Base-by-base conservation (phyloP, 345 rosid genomes). In the Boechera divaricarpa region DNA sequence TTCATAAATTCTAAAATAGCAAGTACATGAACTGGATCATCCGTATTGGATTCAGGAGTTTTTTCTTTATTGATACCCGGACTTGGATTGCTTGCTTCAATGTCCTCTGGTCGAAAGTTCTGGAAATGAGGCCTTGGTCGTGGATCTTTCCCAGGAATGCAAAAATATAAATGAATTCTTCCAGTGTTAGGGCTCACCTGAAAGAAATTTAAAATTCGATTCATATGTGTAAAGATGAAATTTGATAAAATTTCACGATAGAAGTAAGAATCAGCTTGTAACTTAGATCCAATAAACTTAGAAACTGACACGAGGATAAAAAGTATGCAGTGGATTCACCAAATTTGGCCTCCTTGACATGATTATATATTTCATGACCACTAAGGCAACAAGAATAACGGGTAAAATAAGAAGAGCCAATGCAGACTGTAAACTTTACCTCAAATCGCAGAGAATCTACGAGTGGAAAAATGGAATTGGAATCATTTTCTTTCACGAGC, bases 101-200 rank as follows among this genome's bases (percentile, higher is more conserved):
- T 76, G 68, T 94, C 98, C 75, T 94, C 98, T 1, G 83, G 95
- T 36, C 88, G 90, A 56, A 94, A 90, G 85, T 81, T 94, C 82
- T 86, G 85, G 82, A 82, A 92, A 47, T 85, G 85, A 47, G 98
- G 97, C 73, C 76, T 82, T 60, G 97, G 98, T 81, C 98, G 85
- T 73, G 86, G 82, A 75, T 92, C 97, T 69, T 75, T 72, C 51
- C 95, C 97, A 4, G 73, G 86, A 68, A 75, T 78, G 84, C 98
- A 92, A 53, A 88, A 86, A 83, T 90, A 92, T 60, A 94, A 80
- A 77, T 94, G 98, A 72, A 94, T 85, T 85, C 98, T 88, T 78
- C 91, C 95, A 39, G 98, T 89, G 78, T 92, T 88, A 79, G 83
- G 88, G 81, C 98, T 94, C 75, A 92, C 97, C 98, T 94, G 73